Base-by-base conservation (phyloP, 768 basidiomycete genomes). In the Brasilioporus rufonigricans region DNA sequence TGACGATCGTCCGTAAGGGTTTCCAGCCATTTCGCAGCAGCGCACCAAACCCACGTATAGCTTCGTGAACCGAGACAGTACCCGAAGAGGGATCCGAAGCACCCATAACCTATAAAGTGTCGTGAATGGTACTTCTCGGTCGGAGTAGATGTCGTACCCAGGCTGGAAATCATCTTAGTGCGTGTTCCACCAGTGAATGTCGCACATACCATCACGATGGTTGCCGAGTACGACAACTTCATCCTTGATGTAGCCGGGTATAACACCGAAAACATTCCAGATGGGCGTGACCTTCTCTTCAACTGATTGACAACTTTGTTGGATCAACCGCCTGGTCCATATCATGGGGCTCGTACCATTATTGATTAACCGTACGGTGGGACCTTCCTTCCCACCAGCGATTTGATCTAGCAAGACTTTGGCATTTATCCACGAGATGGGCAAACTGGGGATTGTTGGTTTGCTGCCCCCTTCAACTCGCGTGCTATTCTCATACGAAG, bases 201-300 rank as follows among this genome's bases (percentile, higher is more conserved):
- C 13, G n/a, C 31, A 66, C 80, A 60, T 58, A 85, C 91, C 92
- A 73, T 96, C 93, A 39, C 94, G 83, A 67, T 97, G 94, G 60
- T 89, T 88, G 4, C 94, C 95, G 48, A 98, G 71, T 8, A 97
- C 68, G 23, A 98, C 85, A 4, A 94, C 83, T 69, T 97, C 95
- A 63, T 93, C 86, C 53, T 80, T 79, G 63, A 94, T 81, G 54
- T 86, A 83, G 4, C 93, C 93, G 21, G 93, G 93, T 57, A 96
- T 90, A 26, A 87, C 79, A 23, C 82, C 89, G 77, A 90, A 89
- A 14, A 83, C 80, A 73, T 96, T 97, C 93, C 92, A 97, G 46
- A 97, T 93, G 12, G 93, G 91, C 8, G 84, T 93, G 21, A 95
- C 80, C 63, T 86, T 84, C 36, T 81, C 84, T 52, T 93, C 83